These are phyloP conservation scores for Aschersonia sp. DNA, from an alignment of 2,329 filamentous ascomycete species.

Conservation along the genomic window DNA sequence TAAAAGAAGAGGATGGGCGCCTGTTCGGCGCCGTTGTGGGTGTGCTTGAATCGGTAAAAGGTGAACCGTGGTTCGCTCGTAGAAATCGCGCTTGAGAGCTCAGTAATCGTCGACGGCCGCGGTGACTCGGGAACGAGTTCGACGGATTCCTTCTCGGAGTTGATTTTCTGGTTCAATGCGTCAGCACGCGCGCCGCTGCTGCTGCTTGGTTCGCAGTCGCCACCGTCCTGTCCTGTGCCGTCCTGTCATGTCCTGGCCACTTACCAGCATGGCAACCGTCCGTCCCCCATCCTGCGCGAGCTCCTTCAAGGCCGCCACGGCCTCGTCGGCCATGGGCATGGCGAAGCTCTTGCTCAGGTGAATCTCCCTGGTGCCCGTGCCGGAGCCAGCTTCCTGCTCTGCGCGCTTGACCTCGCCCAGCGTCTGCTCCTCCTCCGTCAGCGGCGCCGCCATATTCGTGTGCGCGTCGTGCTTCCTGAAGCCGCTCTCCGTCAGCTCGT, in stretches of 20 bases:
- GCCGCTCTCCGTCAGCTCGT: slow-evolving; percentile 54
- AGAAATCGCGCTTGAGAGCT: slow-evolving; percentile 47
- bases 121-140: slow-evolving; percentile 44
- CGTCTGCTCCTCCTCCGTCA: slow-evolving; percentile 65
- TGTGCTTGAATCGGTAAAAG: slow-evolving; percentile 56
- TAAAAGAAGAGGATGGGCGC: slow-evolving; percentile 65
- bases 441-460: slow-evolving; percentile 45
- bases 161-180: slow-evolving; percentile 44
- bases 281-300: slow-evolving; percentile 36
- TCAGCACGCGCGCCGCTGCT: too few species aligned
- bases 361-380: slow-evolving; percentile 46
- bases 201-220: too few species aligned
- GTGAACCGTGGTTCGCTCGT: slow-evolving; percentile 58
- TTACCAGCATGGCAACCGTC: slow-evolving; percentile 49
- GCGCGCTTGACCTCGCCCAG: slow-evolving; percentile 59
- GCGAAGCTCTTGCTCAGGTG: slow-evolving; percentile 41
- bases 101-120: slow-evolving; percentile 36
- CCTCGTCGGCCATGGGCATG: slow-evolving; percentile 47
- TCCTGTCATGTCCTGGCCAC: slow-evolving; percentile 12
- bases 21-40: slow-evolving; percentile 33
- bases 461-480: slow-evolving; percentile 63
- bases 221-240: neutral
- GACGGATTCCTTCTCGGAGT: slow-evolving; percentile 53
- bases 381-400: slow-evolving; percentile 58
- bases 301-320: slow-evolving; percentile 46